phyloP scores from a whole-genome alignment of 768 basidiomycete genomes.

The Baorangia bicolor region DNA sequence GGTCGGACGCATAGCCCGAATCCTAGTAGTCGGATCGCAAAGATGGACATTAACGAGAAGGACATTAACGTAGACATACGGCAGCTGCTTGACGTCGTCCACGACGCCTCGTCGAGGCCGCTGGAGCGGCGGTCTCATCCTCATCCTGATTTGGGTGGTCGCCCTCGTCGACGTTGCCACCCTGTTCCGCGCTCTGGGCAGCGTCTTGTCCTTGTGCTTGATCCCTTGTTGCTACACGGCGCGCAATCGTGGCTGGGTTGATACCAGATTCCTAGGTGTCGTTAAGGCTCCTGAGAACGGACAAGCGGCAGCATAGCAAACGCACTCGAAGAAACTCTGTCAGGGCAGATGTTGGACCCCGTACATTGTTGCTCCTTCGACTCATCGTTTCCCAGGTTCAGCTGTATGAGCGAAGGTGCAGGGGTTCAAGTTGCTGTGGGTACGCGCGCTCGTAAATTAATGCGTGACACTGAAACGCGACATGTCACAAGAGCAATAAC shows the following conservation, averaged over 20 bases:
- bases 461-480: slow-evolving; percentile 12
- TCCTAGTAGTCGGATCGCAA: slow-evolving; percentile 8
- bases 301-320: neutral
- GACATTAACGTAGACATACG: slow-evolving; percentile 1
- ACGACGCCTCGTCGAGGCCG: slow-evolving; percentile 14
- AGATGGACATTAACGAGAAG: neutral
- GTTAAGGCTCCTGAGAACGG: slow-evolving; percentile 18
- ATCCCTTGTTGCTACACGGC: slow-evolving; percentile 34
- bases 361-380: slow-evolving; percentile 53
- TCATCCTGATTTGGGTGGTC: slow-evolving; percentile 14
- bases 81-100: slow-evolving; percentile 11
- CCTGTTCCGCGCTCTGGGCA: slow-evolving; percentile 10
- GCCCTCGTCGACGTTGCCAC: slow-evolving; percentile 7
- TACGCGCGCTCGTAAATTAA: slow-evolving; percentile 11
- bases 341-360: slow-evolving; percentile 79
- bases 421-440: neutral
- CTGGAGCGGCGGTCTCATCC: neutral
- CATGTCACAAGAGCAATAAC: slow-evolving; percentile 16
- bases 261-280: slow-evolving; percentile 50
- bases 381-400: slow-evolving; percentile 20
- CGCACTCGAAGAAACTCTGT: slow-evolving; percentile 76
- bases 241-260: slow-evolving; percentile 41
- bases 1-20: slow-evolving; percentile 66
- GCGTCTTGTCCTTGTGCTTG: slow-evolving; percentile 34
- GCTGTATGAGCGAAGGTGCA: neutral